A percentile compares a stretch with the other conserved stretches of the same genome.
Evolutionary conservation across 148 eudicot species (phyloP).

Genomic region (Amaranthus hypochondriacus): DNA sequence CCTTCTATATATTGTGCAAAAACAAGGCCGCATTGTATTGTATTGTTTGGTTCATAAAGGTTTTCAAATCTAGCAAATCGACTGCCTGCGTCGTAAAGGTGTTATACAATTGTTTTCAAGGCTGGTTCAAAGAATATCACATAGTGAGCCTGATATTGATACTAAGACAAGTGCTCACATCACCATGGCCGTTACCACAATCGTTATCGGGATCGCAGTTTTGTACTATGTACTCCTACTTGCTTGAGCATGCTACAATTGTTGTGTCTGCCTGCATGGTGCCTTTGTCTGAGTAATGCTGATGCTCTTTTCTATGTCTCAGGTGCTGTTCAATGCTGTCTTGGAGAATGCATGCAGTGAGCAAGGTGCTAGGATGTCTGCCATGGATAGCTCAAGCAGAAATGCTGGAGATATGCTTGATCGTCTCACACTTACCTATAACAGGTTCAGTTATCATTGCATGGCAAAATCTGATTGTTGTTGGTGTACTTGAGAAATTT

Average conservation of each 20-base stretch:
- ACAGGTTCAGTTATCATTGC: slow-evolving; percentile 43
- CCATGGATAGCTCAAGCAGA: slow-evolving; percentile 88
- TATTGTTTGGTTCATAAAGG: too few relatives aligned
- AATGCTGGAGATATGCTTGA: slow-evolving; percentile 93
- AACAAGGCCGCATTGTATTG: too few relatives aligned
- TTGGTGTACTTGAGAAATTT: not conserved
- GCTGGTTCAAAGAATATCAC: too few relatives aligned
- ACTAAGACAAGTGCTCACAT: too few relatives aligned
- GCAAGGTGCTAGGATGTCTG: slow-evolving; percentile 92
- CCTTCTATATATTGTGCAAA: too few relatives aligned
- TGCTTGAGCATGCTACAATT: not conserved
- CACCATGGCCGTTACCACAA: too few relatives aligned
- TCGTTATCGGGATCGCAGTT: too few relatives aligned
- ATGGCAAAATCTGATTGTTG: too few relatives aligned
- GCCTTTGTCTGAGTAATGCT: not conserved
- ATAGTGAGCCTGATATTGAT: too few relatives aligned
- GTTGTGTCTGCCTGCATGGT: not conserved
- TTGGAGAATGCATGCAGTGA: slow-evolving; percentile 90
- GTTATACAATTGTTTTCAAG: too few relatives aligned
- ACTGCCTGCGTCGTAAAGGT: too few relatives aligned
- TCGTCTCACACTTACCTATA: slow-evolving; percentile 73
- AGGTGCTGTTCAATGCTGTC: slow-evolving; percentile 79
- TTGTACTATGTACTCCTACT: not conserved
- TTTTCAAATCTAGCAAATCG: too few relatives aligned
- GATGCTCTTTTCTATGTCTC: slow-evolving; percentile 17